Evolutionary conservation across 2,329 filamentous ascomycete genomes (phyloP), one percentile per base, ranked within the genome.

Genomic region (Stemphylium beticola): DNA sequence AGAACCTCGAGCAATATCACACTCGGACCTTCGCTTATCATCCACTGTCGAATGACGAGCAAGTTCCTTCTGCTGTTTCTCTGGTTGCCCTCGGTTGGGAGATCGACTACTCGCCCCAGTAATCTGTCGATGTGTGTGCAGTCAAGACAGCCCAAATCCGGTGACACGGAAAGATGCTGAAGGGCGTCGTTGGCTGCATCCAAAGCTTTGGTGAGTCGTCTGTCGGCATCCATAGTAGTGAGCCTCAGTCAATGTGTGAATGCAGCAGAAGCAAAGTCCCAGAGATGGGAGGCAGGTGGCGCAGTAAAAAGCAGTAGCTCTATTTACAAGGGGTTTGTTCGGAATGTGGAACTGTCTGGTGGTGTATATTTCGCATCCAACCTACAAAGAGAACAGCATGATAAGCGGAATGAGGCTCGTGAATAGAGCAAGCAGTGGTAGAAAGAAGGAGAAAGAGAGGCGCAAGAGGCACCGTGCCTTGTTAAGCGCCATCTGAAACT

Each of bases 81-180:
- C 48, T 72, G 69, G 36, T 69, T 72, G n/a, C 66, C 64, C 38
- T 73, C 71, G 22, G 68, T 73, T 14, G 71, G 71, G 38, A 73
- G 55, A 32, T 73, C 71, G n/a, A 72, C 69, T 17, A 73, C 69
- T 48, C 71, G 62, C 15, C 65, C 71, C 5, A 73, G 62, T 22
- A 73, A 51, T 29, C 69, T 66, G 56, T 73, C 71, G 48, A 73
- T 71, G 40, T 73, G 71, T 45, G 67, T 72, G 52, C 65, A 73
- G 54, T 73, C 71, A 24, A 73, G 58, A 47, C 55, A 63, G 31
- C 53, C 55, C 15, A 69, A 68, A 60, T 72, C 68, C 12, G 65
- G 62, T 24, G 66, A 68, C 67, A 72, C 68, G 43, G 69, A 71
- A 9, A 73, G 61, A 46, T 73, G 71, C 50, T 73, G 71, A 15